Base-by-base conservation (phyloP, 2,329 filamentous ascomycete genomes). In the Pseudocercospora musae region DNA sequence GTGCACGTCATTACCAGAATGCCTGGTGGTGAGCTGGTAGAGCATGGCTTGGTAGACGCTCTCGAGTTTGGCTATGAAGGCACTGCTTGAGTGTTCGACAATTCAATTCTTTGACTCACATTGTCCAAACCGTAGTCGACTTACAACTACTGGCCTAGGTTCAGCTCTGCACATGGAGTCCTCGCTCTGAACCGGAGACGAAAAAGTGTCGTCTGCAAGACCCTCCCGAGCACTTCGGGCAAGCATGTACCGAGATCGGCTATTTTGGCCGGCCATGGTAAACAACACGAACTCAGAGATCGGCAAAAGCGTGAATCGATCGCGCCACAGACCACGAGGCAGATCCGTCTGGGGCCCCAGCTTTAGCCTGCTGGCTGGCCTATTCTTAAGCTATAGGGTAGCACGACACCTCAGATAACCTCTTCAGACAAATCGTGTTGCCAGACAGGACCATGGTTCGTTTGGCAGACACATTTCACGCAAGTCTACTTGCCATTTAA, bases 1-100 rank as follows among this genome's bases (percentile, higher is more conserved):
- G 48, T 31, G 13, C 25, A 52, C 29, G 48, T 52, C 48, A 7
- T 29, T 15, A 31, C 15, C 27, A 40, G 29, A 23, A 42, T 58
- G 40, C 56, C 56, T 9, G 25, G 42, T n/a, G 42, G 42, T 23
- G 25, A 58, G 10, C 4, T 31, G 15, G n/a, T 21, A 15, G 56
- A 58, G 20, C 40, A 58, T 23, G 56, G 56, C 42, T n/a, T 58
- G 18, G 56, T 58, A 7, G 40, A 42, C 23, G n/a, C 40, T n/a
- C 56, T 58, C 25, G 27, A 23, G 15, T 48, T 58, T 23, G 40
- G 48, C 27, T 58, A 58, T 49, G 48, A 52, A 29, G 21, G 15
- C 48, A 29, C 21, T 52, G 21, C 48, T n/a, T 52, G 23, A 52
- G 37, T 11, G 5, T 18, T n/a, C 6, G 5, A 5, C 10, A 10